A percentile compares a stretch with the other conserved stretches of the same genome.
These are phyloP conservation scores for Actinidia chinensis DNA, from an alignment of 179 eudicot species.

Conservation along the genomic window DNA sequence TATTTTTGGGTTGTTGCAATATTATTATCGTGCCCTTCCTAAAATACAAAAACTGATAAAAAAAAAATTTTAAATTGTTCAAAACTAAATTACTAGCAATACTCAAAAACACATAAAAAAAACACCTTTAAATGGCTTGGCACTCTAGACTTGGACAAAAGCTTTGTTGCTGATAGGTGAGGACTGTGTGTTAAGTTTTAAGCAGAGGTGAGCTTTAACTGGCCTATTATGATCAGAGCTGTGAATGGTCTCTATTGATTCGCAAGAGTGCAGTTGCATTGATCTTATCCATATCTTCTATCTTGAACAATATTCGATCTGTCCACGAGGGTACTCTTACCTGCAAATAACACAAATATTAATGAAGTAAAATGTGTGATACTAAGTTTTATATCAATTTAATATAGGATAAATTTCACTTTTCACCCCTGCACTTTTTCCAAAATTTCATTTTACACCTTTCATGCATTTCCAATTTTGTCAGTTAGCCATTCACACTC, in stretches of 20 bases:
- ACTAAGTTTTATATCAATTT: too few species aligned
- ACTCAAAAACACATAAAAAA: not conserved
- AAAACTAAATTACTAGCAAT: too few species aligned
- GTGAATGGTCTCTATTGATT: slow-evolving; percentile 37
- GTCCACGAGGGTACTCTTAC: slow-evolving; percentile 61
- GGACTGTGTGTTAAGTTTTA: slow-evolving; percentile 19
- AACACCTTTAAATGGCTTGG: not conserved
- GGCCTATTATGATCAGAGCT: slow-evolving; percentile 56
- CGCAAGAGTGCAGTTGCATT: slow-evolving; percentile 41
- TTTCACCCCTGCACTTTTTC: too few species aligned
- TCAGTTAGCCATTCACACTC: too few species aligned
- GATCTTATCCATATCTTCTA: slow-evolving; percentile 31
- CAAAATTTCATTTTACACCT: too few species aligned
- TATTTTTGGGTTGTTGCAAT: too few species aligned
- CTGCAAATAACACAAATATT: slow-evolving; percentile 7
- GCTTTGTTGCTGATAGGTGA: not conserved
- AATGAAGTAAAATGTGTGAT: too few species aligned
- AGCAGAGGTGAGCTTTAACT: slow-evolving; percentile 51
- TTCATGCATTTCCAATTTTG: too few species aligned
- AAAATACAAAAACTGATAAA: too few species aligned
- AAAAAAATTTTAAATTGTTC: too few species aligned
- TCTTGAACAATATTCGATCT: slow-evolving; percentile 49
- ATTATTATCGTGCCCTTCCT: too few species aligned
- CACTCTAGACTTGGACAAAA: not conserved
- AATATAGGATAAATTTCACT: too few species aligned